phyloP scores from a whole-genome alignment of 169 alveolate species.

The Sarcocystis neurona region DNA sequence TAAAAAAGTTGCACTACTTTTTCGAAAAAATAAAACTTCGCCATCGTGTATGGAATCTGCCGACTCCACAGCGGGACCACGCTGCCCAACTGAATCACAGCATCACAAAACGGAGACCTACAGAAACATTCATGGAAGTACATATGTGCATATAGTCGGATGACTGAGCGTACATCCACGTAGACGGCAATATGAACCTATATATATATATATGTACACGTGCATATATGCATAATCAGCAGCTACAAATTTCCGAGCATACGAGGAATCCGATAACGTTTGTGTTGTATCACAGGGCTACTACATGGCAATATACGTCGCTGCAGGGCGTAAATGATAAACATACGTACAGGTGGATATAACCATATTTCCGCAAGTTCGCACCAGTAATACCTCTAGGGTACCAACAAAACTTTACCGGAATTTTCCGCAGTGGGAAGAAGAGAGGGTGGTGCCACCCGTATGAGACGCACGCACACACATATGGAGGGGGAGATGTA shows the following conservation, averaged over 20 bases:
- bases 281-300: no score
- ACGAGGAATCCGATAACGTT: no score
- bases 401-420: no score
- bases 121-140: neutral
- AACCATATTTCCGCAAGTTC: no score
- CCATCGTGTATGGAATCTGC: constrained; percentile 96
- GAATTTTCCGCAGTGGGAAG: no score
- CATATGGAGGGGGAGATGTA: neutral
- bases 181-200: neutral
- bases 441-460: no score
- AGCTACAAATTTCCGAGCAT: no score
- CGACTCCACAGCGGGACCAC: constrained; percentile 89
- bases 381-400: no score
- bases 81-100: constrained; percentile 69
- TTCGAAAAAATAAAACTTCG: constrained; percentile 97
- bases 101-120: neutral
- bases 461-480: no score
- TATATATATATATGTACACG: neutral
- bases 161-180: neutral
- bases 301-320: no score
- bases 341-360: no score
- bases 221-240: neutral
- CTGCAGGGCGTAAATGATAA: no score
- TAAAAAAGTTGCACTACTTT: constrained; percentile 90
- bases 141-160: neutral